Evolutionary conservation across 495 filamentous ascomycete genomes (phyloP), one percentile per base, ranked within the genome.

Genomic region (Penicillium bovifimosum): DNA sequence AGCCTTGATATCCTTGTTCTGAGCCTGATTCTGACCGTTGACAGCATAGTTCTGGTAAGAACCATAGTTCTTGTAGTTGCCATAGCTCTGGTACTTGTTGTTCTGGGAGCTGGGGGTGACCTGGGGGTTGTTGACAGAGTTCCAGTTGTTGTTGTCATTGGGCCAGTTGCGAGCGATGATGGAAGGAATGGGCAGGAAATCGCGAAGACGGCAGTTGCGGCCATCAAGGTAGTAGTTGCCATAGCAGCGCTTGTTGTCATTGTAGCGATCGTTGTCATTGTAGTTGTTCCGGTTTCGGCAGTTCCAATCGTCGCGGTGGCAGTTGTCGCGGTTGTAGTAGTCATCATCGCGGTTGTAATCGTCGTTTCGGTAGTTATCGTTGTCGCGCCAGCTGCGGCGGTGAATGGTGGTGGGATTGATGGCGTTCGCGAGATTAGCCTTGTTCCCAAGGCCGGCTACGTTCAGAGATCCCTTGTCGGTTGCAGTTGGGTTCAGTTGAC

Each of bases 321-420:
- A 44, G 36, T 59, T 42, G n/a, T 38, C 31, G 41, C 49, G 48
- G 45, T 55, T 41, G 34, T 50, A 48, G 45, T 56, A 43, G 49
- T 52, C 36, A 27, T 61, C 36, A 29, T 59, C 27, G 32, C n/a
- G 32, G 38, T 56, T 27, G 45, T 33, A 16, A 32, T 53, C 31
- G 40, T 53, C 33, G 54, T 58, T 31, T 24, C 52, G 20, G 46
- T 54, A 36, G 26, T 47, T 18, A 27, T 49, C 45, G 16, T 36
- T 28, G 41, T 47, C n/a, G 47, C 51, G 36, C 49, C 49, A 51
- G 44, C 36, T 50, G 20, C 49, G 47, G 43, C 49, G 49, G 44
- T 48, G 27, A 3, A 11, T n/a, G 9, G 16, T 39, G 6, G 28
- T 24, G 9, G 40, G 11, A 29, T 3, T 16, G 11, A 42, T 3